A percentile compares a stretch with the other conserved stretches of the same genome.
Evolutionary conservation across 2,329 filamentous ascomycete species (phyloP).

Genomic region (Lomentospora prolificans): DNA sequence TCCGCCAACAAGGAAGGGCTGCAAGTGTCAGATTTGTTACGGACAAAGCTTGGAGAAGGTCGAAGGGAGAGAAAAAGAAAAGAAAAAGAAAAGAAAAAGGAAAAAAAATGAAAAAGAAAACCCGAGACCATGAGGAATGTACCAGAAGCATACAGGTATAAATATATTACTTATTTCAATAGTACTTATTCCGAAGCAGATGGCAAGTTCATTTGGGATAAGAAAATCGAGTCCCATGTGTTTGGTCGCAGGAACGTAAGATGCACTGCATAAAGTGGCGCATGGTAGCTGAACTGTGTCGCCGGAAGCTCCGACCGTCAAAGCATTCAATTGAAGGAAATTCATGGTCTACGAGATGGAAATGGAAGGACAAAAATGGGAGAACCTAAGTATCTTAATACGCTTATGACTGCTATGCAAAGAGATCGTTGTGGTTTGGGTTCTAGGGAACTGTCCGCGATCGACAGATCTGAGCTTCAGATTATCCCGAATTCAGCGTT

Average conservation of each 20-base stretch:
- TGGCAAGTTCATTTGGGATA: background rate
- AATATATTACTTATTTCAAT: background rate
- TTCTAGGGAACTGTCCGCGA: background rate
- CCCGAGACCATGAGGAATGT: no score
- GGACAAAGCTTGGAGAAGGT: no score
- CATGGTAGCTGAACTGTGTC: background rate
- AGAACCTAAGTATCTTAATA: background rate
- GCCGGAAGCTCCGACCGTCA: background rate
- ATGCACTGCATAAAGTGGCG: background rate
- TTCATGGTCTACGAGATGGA: background rate
- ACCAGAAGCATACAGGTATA: no score
- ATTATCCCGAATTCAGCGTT: background rate
- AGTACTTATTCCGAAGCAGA: background rate
- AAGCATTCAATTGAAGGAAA: no score
- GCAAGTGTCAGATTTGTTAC: background rate
- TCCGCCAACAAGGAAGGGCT: background rate
- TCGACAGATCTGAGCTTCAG: background rate
- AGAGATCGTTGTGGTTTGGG: background rate
- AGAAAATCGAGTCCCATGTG: background rate
- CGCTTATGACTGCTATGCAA: background rate
- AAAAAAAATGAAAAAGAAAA: no score
- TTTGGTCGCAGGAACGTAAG: background rate
- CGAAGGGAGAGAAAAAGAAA: no score
- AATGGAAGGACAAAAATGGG: background rate
- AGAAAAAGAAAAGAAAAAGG: no score